A percentile compares a stretch with the other conserved stretches of the same genome.
Evolutionary conservation across 2,329 filamentous ascomycete species (phyloP).

Genomic region (Colletotrichum sojae): DNA sequence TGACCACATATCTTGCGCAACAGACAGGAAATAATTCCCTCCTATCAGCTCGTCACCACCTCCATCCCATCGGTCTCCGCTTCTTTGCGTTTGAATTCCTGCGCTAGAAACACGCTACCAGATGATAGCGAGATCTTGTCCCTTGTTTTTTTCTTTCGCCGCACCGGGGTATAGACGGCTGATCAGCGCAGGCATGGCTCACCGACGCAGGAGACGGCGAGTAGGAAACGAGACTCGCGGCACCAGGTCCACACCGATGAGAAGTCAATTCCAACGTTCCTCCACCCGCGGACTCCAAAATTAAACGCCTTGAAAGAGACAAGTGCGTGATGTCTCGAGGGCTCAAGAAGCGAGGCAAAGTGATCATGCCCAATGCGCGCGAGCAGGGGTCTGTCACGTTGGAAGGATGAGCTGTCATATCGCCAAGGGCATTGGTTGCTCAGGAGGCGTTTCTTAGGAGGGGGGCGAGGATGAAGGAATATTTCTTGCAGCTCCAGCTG

Average conservation of each 20-base stretch:
- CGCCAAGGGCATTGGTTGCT: conserved; percentile 15
- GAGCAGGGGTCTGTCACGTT: conserved; percentile 10
- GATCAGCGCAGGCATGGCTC: conserved; percentile 32
- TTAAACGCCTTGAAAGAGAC: not conserved
- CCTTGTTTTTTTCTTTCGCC: not conserved
- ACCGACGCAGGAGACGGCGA: conserved; percentile 24
- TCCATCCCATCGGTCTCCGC: not conserved
- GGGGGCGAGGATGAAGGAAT: conserved; percentile 1
- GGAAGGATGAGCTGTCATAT: conserved; percentile 30
- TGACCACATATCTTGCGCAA: not conserved
- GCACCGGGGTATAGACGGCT: conserved; percentile 10
- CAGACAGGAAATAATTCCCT: not conserved
- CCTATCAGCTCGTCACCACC: not conserved
- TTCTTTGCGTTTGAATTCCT: not conserved
- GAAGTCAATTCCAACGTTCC: conserved; percentile 8
- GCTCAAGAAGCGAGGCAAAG: not conserved
- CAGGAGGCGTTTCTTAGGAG: conserved; percentile 17
- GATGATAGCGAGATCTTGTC: not conserved
- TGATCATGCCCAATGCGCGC: conserved; percentile 12
- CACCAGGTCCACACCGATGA: conserved; percentile 27
- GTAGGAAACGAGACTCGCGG: conserved; percentile 21
- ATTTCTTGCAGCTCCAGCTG: conserved; percentile 30
- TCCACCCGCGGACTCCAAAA: not conserved
- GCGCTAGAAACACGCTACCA: not conserved
- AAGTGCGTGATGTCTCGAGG: not conserved